Conservation (phyloP, 768 basidiomycete genomes). For the Boletus pseudo-olivaceus region DNA sequence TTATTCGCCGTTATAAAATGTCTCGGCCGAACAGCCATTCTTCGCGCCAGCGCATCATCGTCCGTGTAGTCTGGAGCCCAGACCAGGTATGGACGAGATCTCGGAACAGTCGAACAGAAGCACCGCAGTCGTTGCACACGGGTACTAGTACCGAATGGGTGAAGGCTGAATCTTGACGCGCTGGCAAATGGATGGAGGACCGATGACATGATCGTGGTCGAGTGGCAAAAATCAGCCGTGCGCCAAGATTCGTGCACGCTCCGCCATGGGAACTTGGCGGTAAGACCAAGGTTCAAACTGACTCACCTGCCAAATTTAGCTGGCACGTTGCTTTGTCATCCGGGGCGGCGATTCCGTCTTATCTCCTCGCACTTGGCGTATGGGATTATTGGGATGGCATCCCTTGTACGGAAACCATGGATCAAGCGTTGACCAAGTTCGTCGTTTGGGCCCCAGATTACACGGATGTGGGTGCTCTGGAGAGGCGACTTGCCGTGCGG, state of each 20-base stretch:
- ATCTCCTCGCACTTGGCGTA: not conserved
- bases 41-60: slow-evolving; percentile 51
- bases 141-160: not conserved
- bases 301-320: slow-evolving; percentile 3
- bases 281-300: slow-evolving; percentile 2
- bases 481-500: slow-evolving; percentile 52
- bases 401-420: slow-evolving; percentile 12
- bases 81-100: slow-evolving; percentile 37
- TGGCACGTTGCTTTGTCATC: not conserved
- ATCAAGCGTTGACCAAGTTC: slow-evolving; percentile 32
- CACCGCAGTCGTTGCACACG: slow-evolving; percentile 4
- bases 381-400: too few relatives aligned
- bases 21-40: slow-evolving; percentile 49
- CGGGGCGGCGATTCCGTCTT: not conserved
- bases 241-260: too few relatives aligned
- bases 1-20: slow-evolving; percentile 50
- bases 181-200: not conserved
- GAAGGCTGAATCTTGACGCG: not conserved
- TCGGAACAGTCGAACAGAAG: slow-evolving; percentile 11
- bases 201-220: not conserved
- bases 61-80: slow-evolving; percentile 68
- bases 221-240: not conserved
- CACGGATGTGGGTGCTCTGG: slow-evolving; percentile 51
- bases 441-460: slow-evolving; percentile 67
- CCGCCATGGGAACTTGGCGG: not conserved